Evolutionary conservation across 768 basidiomycete genomes (phyloP).

Genomic region (Asterophora lycoperdoides): DNA sequence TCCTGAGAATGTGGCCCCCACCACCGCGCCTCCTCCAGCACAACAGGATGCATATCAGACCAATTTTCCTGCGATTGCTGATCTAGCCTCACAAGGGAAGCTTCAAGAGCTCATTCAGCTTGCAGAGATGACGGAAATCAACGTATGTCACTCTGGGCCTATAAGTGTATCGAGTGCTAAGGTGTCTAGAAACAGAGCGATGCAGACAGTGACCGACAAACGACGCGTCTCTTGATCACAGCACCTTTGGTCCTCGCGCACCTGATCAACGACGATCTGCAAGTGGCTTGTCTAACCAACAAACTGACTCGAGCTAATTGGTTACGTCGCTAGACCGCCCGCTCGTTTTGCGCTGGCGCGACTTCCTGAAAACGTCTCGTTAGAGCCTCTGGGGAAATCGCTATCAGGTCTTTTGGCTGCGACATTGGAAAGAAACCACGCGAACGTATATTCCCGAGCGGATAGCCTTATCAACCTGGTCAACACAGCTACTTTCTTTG

Average conservation of each 20-base stretch:
- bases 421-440: constrained; percentile 51
- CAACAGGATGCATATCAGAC: constrained; percentile 39
- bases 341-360: constrained; percentile 57
- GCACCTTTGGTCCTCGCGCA: constrained; percentile 63
- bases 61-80: constrained; percentile 40
- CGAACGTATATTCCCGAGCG: constrained; percentile 49
- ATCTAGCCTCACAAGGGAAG: constrained; percentile 41
- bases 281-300: constrained; percentile 19
- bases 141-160: constrained; percentile 33
- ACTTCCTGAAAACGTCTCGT: constrained; percentile 44
- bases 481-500: constrained; percentile 39
- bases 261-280: constrained; percentile 62
- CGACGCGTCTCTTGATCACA: constrained; percentile 47
- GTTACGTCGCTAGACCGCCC: constrained; percentile 42
- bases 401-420: constrained; percentile 46
- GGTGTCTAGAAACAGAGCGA: constrained; percentile 17
- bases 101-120: constrained; percentile 38
- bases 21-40: constrained; percentile 14
- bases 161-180: background rate
- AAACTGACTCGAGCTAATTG: background rate
- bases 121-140: constrained; percentile 52
- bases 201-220: constrained; percentile 35
- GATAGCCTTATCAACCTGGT: constrained; percentile 37
- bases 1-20: constrained; percentile 11
- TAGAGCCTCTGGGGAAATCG: constrained; percentile 42